phyloP scores from a whole-genome alignment of 1,139 yeast species.

The Zhuliangozyma parablackwelliae region DNA sequence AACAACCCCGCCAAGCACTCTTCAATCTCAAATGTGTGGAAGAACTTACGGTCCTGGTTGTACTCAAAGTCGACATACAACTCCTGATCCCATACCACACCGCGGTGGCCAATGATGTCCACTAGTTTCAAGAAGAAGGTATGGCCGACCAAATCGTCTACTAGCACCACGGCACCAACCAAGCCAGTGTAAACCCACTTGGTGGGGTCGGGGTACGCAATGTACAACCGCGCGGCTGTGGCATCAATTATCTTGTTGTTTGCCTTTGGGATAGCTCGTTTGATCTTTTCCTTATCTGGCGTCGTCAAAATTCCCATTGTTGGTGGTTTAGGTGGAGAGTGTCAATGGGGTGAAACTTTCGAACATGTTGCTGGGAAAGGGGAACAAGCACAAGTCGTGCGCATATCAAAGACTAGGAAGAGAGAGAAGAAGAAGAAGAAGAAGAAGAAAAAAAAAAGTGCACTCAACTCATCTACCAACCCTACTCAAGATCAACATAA shows the following conservation, averaged over 20 bases:
- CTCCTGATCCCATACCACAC: slow-evolving; percentile 97
- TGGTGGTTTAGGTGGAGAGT: background rate
- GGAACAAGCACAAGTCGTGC: slow-evolving; percentile 1
- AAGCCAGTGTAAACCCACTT: slow-evolving; percentile 87
- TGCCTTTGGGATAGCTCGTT: slow-evolving; percentile 83
- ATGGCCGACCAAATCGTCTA: slow-evolving; percentile 91
- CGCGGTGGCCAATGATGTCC: slow-evolving; percentile 75
- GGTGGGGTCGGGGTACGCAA: slow-evolving; percentile 81
- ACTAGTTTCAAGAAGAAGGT: slow-evolving; percentile 87
- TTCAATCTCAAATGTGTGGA: slow-evolving; percentile 91
- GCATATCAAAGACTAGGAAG: background rate
- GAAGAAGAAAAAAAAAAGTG: too few species aligned
- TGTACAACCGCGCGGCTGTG: slow-evolving; percentile 81
- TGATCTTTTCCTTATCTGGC: slow-evolving; percentile 81
- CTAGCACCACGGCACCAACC: slow-evolving; percentile 80
- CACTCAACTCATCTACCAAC: too few species aligned
- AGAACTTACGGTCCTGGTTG: slow-evolving; percentile 89
- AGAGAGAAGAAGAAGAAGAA: too few species aligned
- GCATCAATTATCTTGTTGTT: slow-evolving; percentile 87
- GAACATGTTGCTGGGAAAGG: too few species aligned
- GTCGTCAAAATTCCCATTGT: slow-evolving; percentile 59
- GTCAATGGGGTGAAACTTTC: background rate
- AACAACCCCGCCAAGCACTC: slow-evolving; percentile 85
- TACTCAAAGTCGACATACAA: slow-evolving; percentile 82
- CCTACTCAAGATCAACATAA: background rate